Evolutionary conservation across 78 protist genomes (phyloP).

Genomic region (Speleostelium caveatum): DNA sequence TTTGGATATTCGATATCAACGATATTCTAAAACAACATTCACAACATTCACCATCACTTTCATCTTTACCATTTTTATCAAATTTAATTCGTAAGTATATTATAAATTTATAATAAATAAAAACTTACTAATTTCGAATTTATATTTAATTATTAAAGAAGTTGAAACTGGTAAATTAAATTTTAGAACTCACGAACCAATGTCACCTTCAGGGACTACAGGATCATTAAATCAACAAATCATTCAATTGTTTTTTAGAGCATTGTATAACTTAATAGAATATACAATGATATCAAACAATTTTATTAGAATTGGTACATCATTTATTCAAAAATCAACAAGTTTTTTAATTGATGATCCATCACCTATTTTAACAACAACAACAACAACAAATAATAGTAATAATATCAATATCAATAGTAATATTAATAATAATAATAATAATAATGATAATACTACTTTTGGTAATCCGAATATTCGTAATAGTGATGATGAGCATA

Average conservation of each 20-base stretch:
- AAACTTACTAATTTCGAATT: background rate
- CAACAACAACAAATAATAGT: no score
- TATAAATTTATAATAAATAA: background rate
- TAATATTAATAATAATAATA: no score
- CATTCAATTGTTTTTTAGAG: background rate
- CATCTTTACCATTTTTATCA: background rate
- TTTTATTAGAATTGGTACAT: constrained; percentile 43
- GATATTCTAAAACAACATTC: background rate
- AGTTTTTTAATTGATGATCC: no score
- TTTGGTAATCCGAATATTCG: no score
- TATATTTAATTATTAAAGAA: constrained; percentile 22
- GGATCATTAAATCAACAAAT: background rate
- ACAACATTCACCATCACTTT: background rate
- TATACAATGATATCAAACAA: constrained; percentile 26
- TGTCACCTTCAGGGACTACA: background rate
- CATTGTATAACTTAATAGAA: background rate
- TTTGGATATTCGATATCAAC: constrained; percentile 45
- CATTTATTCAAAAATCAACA: constrained; percentile 46
- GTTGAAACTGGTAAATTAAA: constrained; percentile 44
- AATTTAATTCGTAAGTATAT: constrained; percentile 9
- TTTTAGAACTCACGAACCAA: background rate
- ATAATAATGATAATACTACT: no score
- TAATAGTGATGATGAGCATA: no score
- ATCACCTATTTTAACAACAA: constrained; percentile 6
- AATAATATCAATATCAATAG: no score